A percentile compares a stretch with the other conserved stretches of the same genome.
Evolutionary conservation across 1,139 yeast genomes (phyloP).

Genomic region (Lodderomyces metapsilosis): DNA sequence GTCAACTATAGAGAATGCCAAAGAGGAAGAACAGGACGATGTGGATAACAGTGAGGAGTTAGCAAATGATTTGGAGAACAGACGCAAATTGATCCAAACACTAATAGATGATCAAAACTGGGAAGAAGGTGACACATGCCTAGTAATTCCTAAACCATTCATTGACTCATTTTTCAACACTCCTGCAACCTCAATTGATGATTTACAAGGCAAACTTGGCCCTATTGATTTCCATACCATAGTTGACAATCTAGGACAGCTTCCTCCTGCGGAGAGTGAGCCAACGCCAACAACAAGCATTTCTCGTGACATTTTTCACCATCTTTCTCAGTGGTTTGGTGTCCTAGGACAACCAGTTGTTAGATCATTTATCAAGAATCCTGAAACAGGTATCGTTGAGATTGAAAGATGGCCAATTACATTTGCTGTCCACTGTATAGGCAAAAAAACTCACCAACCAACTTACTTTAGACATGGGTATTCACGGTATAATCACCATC

Average conservation of each 20-base stretch:
- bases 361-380: slow-evolving; percentile 43
- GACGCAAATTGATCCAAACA: slow-evolving; percentile 18
- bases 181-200: slow-evolving; percentile 24
- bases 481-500: slow-evolving; percentile 7
- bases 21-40: not conserved
- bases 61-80: not conserved
- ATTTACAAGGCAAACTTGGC: slow-evolving; percentile 28
- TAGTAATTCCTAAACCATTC: slow-evolving; percentile 32
- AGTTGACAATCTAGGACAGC: slow-evolving; percentile 31
- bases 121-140: slow-evolving; percentile 39
- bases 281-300: slow-evolving; percentile 32
- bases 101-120: slow-evolving; percentile 19
- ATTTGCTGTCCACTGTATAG: slow-evolving; percentile 52
- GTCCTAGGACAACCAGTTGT: slow-evolving; percentile 43
- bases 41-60: not conserved
- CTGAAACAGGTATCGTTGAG: slow-evolving; percentile 33
- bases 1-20: not conserved
- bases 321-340: slow-evolving; percentile 57
- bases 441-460: slow-evolving; percentile 19
- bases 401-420: slow-evolving; percentile 52
- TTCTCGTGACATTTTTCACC: slow-evolving; percentile 40
- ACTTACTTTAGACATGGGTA: slow-evolving; percentile 14
- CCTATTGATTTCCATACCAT: slow-evolving; percentile 32
- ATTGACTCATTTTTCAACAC: slow-evolving; percentile 26
- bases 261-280: slow-evolving; percentile 29